Base-by-base conservation (phyloP, 177 flowering plant genomes). In the Telopea speciosissima region DNA sequence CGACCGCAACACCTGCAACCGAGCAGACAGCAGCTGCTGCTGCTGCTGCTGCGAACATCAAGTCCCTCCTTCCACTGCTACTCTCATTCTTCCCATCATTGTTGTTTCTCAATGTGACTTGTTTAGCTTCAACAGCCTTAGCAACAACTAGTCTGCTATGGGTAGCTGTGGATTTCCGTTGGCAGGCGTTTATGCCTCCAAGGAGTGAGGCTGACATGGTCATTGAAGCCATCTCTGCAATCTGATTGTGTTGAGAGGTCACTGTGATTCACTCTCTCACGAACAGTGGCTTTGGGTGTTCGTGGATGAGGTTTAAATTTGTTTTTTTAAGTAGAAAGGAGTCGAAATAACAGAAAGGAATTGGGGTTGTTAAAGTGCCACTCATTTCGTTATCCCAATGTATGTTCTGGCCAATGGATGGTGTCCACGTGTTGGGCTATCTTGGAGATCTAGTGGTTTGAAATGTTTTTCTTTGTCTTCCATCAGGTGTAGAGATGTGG, bases 1-100 rank as follows among this genome's bases (percentile, higher is more conserved):
- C 97, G 73, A 85, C 54, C 0, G 94, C 97, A 14, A 75, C 74
- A 22, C 82, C 78, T 0, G 84, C 85, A 13, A 83, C 64, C 17
- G 90, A 82, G 71, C 75, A 77, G 0, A 76, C 70, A 0, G 89
- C 90, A 0, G 88, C 88, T 0, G 90, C 89, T 4, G 87, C 88
- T 0, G 90, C 89, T 4, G 87, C 90, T 5, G 83, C 88, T 0
- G 93, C 92, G 26, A 87, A 82, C 83, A 90, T 74, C 81, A 90
- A 4, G 28, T 85, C 88, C 79, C 98, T 85, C 79, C 98, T 82
- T 26, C 83, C 84, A 66, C 54, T 84, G 82, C 66, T 80, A 79
- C 79, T 75, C 72, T 74, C 79, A 23, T 82, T 79, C 49, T 49
- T 49, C 0, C 54, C 19, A 8, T 49, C 54, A 12, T 68, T 72